Percentiles rank a stretch among this genome's conserved stretches.
Conservation (phyloP, 1,284 basidiomycete genomes). For the Apiotrichum gamsii region DNA sequence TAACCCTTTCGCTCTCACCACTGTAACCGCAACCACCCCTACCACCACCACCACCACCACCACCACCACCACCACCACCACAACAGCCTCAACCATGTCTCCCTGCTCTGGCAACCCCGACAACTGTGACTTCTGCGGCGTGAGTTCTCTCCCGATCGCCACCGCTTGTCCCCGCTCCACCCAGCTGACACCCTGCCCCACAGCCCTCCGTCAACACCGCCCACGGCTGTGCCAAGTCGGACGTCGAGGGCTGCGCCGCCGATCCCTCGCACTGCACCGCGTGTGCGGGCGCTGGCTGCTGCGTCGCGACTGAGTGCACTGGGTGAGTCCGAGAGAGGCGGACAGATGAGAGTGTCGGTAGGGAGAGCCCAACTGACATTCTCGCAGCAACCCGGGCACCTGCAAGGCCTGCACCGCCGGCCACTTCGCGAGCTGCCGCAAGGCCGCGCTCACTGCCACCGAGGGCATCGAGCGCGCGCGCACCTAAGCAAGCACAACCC, state of each 20-base stretch:
- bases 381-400: slow-evolving; percentile 34
- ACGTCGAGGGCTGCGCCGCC: slow-evolving; percentile 38
- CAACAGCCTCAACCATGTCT: too few species aligned
- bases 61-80: too few species aligned
- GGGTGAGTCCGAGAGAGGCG: slow-evolving; percentile 32
- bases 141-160: slow-evolving; percentile 13
- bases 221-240: slow-evolving; percentile 36
- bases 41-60: too few species aligned
- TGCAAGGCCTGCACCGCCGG: slow-evolving; percentile 38
- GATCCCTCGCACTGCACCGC: slow-evolving; percentile 32
- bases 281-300: slow-evolving; percentile 40
- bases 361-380: too few species aligned
- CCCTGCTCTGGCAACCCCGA: slow-evolving; percentile 42
- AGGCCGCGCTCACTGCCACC: slow-evolving; percentile 28
- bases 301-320: slow-evolving; percentile 40
- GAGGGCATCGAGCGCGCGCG: slow-evolving; percentile 36
- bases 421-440: slow-evolving; percentile 36
- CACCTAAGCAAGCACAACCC: background rate
- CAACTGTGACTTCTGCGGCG: slow-evolving; percentile 43
- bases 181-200: background rate
- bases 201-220: slow-evolving; percentile 3
- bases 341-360: too few species aligned
- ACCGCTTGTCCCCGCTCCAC: too few species aligned
- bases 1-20: too few species aligned
- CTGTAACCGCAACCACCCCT: too few species aligned